Evolutionary conservation across 2,329 filamentous ascomycete species (phyloP).

Genomic region (Colletotrichum gigasporum): DNA sequence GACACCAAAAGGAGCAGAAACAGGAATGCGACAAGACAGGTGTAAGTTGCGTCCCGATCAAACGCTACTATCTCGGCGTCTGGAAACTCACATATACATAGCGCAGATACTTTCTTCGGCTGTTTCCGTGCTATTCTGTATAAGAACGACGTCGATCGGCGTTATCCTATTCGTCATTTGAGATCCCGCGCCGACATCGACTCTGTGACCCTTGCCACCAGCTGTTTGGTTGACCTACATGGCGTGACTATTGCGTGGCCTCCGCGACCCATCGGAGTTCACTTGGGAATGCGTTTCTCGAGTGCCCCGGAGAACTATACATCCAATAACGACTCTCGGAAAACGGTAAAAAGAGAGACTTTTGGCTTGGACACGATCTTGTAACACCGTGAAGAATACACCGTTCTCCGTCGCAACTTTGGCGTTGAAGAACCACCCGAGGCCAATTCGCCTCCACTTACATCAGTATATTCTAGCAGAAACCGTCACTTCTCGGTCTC

Average conservation of each 20-base stretch:
- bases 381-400: slow-evolving; percentile 63
- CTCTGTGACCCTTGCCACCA: slow-evolving; percentile 52
- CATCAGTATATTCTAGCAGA: slow-evolving; percentile 56
- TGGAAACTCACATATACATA: background rate
- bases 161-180: slow-evolving; percentile 44
- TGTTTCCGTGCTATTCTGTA: slow-evolving; percentile 20
- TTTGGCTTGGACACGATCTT: slow-evolving; percentile 64
- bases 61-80: background rate
- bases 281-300: slow-evolving; percentile 55
- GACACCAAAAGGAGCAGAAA: background rate
- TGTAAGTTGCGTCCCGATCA: slow-evolving; percentile 8
- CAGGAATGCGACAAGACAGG: background rate
- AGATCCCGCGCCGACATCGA: slow-evolving; percentile 59
- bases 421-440: slow-evolving; percentile 56
- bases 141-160: slow-evolving; percentile 32
- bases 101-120: slow-evolving; percentile 11
- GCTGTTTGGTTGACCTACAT: slow-evolving; percentile 54
- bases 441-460: too few relatives aligned
- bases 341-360: slow-evolving; percentile 66
- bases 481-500: slow-evolving; percentile 53
- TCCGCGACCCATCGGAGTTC: slow-evolving; percentile 52
- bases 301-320: slow-evolving; percentile 56
- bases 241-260: slow-evolving; percentile 56
- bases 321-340: slow-evolving; percentile 70
- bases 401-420: slow-evolving; percentile 52